Conservation (phyloP, 129 eudicot genomes). For the Calendula officinalis region DNA sequence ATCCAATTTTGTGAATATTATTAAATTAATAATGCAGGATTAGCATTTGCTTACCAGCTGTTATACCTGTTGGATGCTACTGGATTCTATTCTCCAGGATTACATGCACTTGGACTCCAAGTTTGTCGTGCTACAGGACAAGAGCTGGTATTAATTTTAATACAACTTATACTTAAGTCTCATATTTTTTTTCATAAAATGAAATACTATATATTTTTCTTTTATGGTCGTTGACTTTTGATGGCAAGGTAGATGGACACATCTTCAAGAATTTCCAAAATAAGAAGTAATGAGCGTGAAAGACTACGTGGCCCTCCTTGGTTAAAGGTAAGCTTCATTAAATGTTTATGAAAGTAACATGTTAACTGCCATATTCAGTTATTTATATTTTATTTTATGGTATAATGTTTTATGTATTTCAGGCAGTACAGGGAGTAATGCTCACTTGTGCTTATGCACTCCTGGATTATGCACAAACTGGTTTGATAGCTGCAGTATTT, state of each 20-base stretch:
- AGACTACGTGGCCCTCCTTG: conserved; percentile 98
- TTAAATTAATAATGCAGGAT: conserved; percentile 48
- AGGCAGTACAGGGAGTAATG: conserved; percentile 78
- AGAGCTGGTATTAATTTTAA: conserved; percentile 66
- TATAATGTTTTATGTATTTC: conserved; percentile 28
- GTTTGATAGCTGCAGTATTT: conserved; percentile 96
- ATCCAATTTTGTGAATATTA: conserved; percentile 20
- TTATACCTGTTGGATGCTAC: conserved; percentile 97
- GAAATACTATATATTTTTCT: not conserved
- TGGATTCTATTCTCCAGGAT: conserved; percentile 90
- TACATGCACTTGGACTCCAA: conserved; percentile 91
- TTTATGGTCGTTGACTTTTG: conserved; percentile 25
- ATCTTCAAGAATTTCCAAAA: conserved; percentile 88
- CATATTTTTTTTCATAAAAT: not conserved
- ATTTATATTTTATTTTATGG: no score
- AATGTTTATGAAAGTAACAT: conserved; percentile 1
- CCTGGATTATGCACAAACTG: conserved; percentile 97
- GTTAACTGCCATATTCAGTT: not conserved
- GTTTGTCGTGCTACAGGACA: conserved; percentile 99
- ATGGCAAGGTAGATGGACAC: conserved; percentile 96
- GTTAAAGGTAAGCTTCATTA: conserved; percentile 65
- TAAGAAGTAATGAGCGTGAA: conserved; percentile 94
- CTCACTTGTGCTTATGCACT: conserved; percentile 84
- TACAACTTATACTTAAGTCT: conserved; percentile 8
- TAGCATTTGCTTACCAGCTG: conserved; percentile 92